A percentile compares a stretch with the other conserved stretches of the same genome.
These are phyloP conservation scores for Ceratocystis destructans DNA, from an alignment of 2,329 filamentous ascomycete species.

Conservation along the genomic window DNA sequence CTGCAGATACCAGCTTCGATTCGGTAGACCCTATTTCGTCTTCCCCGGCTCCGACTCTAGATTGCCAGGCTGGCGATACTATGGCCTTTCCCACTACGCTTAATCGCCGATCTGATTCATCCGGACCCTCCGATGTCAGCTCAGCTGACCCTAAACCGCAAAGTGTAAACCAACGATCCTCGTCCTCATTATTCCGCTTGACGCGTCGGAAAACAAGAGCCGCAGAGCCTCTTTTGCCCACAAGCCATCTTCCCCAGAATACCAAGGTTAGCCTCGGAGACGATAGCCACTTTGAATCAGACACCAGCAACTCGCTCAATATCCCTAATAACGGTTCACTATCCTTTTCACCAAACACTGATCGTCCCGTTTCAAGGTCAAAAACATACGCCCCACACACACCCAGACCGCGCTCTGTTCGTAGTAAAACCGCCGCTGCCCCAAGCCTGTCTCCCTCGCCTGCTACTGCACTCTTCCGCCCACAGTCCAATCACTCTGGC, in stretches of 20 bases:
- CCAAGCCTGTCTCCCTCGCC: constrained; percentile 32
- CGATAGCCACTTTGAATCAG: constrained; percentile 16
- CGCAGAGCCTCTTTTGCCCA: constrained; percentile 64
- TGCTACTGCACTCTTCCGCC: constrained; percentile 37
- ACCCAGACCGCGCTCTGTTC: constrained; percentile 17
- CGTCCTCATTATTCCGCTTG: constrained; percentile 51
- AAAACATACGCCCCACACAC: constrained; percentile 9
- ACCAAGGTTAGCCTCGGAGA: constrained; percentile 29
- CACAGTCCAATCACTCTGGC: constrained; percentile 38
- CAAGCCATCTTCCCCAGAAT: constrained; percentile 72
- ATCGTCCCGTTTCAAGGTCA: constrained; percentile 7
- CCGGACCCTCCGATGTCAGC: constrained; percentile 60
- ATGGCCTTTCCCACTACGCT: constrained; percentile 23
- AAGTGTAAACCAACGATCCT: constrained; percentile 10
- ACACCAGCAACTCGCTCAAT: constrained; percentile 10
- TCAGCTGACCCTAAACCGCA: constrained; percentile 40
- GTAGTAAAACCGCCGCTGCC: constrained; percentile 21
- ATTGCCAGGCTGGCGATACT: constrained; percentile 37
- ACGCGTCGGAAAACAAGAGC: constrained; percentile 63
- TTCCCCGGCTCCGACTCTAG: constrained; percentile 6
- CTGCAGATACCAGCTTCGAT: constrained; percentile 12
- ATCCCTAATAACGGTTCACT: constrained; percentile 10
- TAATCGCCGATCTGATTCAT: constrained; percentile 48
- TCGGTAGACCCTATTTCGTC: constrained; percentile 4
- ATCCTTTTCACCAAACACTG: constrained; percentile 7